Evolutionary conservation across 2,329 filamentous ascomycete genomes (phyloP).

Genomic region (Dactylellina haptotyla): DNA sequence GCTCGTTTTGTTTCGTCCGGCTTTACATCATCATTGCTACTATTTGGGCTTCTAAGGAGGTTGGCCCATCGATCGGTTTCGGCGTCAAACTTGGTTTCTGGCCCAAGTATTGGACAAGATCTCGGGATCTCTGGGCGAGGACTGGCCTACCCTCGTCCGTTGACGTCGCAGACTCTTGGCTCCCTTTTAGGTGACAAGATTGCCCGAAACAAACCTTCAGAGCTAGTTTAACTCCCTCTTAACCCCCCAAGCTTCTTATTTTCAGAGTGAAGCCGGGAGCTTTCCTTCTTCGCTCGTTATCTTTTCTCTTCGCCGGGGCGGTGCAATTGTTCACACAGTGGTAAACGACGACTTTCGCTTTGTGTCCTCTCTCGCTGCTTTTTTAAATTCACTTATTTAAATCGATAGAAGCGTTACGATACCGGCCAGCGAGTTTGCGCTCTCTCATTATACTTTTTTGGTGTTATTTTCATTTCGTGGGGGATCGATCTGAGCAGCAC

Average conservation of each 20-base stretch:
- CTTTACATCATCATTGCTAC: conserved; percentile 13
- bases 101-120: conserved; percentile 34
- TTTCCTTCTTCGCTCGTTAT: neutral
- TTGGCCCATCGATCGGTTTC: conserved; percentile 17
- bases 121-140: conserved; percentile 44
- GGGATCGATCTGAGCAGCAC: neutral
- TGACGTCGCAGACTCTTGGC: conserved; percentile 32
- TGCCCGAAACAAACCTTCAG: neutral
- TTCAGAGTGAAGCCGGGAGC: conserved; percentile 27
- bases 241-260: conserved; percentile 32
- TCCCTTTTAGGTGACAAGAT: conserved; percentile 13
- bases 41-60: too few species aligned
- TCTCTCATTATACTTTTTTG: too few species aligned
- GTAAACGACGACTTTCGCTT: too few species aligned
- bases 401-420: too few species aligned
- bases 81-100: neutral
- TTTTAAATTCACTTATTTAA: too few species aligned
- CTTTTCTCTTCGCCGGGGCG: neutral
- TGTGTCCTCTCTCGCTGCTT: neutral
- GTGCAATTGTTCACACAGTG: neutral
- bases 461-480: neutral
- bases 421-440: too few species aligned
- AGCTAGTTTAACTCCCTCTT: neutral
- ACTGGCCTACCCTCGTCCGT: conserved; percentile 6
- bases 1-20: too few species aligned